A percentile compares a stretch with the other conserved stretches of the same genome.
Conservation (phyloP, 2,329 filamentous ascomycete genomes). For the Nigrospora oryzae region DNA sequence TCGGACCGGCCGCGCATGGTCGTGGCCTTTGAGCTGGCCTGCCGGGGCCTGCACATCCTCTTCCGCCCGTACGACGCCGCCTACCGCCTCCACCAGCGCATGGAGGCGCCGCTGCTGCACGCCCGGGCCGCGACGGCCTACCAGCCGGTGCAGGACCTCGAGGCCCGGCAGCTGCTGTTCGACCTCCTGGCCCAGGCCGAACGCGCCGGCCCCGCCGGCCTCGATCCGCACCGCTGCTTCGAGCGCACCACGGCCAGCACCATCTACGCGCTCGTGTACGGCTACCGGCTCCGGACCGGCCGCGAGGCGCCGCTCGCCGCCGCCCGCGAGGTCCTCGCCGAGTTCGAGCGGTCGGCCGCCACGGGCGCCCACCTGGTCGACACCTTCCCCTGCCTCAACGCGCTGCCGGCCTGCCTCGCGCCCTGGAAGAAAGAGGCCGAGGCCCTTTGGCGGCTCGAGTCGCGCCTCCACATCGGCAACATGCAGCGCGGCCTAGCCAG, state of each 20-base stretch:
- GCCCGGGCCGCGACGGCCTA: constrained; percentile 23
- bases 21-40: constrained; percentile 22
- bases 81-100: constrained; percentile 27
- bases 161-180: constrained; percentile 32
- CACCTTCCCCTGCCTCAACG: constrained; percentile 29
- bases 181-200: constrained; percentile 27
- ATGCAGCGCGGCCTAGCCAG: constrained; percentile 10
- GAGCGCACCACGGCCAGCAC: constrained; percentile 27
- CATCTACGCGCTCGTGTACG: constrained; percentile 27
- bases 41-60: constrained; percentile 26
- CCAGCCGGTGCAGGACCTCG: constrained; percentile 32
- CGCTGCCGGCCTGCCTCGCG: constrained; percentile 25
- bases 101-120: constrained; percentile 25
- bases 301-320: constrained; percentile 15
- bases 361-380: constrained; percentile 30
- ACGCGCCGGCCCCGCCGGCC: constrained; percentile 9
- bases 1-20: constrained; percentile 15
- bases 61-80: constrained; percentile 30
- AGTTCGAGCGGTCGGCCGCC: constrained; percentile 15
- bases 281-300: constrained; percentile 20
- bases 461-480: constrained; percentile 16
- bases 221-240: constrained; percentile 19
- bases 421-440: constrained; percentile 25
- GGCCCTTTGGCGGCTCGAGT: constrained; percentile 13
- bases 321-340: constrained; percentile 13